Evolutionary conservation across 2,329 filamentous ascomycete genomes (phyloP), one percentile per base, ranked within the genome.

Genomic region (Fusarium keratoplasticum): DNA sequence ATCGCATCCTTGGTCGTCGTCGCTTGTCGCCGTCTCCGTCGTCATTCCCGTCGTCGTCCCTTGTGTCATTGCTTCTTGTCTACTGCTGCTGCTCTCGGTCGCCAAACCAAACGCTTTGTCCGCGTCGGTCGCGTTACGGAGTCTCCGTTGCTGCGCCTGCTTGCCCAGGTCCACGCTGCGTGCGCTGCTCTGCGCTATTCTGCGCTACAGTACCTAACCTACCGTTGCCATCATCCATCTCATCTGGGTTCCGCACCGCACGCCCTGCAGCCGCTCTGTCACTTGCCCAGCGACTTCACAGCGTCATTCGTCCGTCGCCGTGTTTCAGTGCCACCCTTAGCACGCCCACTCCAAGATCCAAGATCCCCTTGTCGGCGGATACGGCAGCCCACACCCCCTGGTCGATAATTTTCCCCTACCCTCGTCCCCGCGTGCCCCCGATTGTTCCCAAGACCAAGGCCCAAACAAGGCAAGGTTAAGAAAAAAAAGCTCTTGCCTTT

Each of bases 401-500:
- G 77, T 76, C 74, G 69, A 79, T 75, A 79, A 76, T 76, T 79
- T 77, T 79, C 77, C 77, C 78, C 74, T 80, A 78, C 79, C 78
- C 77, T 81, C 74, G 79, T 79, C 77, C 77, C 77, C 77, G 76
- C 77, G 75, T 68, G 72, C 57, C 75, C 74, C 77, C 77, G 77
- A 79, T 78, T 79, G 77, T 79, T 78, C 77, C 72, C 77, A 79
- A 75, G 71, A 69, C 76, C 76, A 79, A 78, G 76, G 75, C 78
- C 78, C 68, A 80, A 79, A 79, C 74, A 77, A 75, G 75, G 76
- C 76, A 80, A 80, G 79, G 77, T 76, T 76, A 75, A 79, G 70
- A 75, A 80, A 80, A 79, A 80, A 83, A 81, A 81, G 78, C 74
- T 79, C 82, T 78, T 79, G 80, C 78, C 78, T 78, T 79, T 80